Evolutionary conservation across 257 asterid genomes (phyloP), one percentile per base, ranked within the genome.

Genomic region (Fraxinus quadrangulata): DNA sequence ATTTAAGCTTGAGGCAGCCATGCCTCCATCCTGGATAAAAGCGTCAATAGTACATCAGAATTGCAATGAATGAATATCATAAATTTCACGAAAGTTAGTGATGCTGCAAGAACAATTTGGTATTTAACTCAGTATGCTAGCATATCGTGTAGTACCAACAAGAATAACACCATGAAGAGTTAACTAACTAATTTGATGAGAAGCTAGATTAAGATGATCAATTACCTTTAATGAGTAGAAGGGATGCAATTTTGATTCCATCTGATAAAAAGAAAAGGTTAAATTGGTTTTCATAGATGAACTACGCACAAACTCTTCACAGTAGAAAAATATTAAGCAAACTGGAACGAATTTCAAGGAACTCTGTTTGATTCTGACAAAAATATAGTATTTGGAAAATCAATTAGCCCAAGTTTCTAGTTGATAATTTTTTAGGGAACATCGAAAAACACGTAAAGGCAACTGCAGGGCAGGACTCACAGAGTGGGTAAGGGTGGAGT

Each of bases 221-320:
- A 31, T 83, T 37, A 91, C 96, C 94, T 89, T 81, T 26, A 74
- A 72, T 51, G 89, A 71, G 76, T 85, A 86, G 77, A 88, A 87
- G 70, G 91, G 90, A 65, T 81, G 74, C 83, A 83, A 78, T 74
- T 77, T 83, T 72, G 86, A 81, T 33, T 90, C 99, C 87, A 87
- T 84, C 98, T 93, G 96, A 81, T 67, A 84, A 73, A 40, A 80
- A 70, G 59, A 74, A 81, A 72, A 80, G 40, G n/a, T 45, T 7
- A 78, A 69, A 80, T 72, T 66, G 65, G 72, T 40, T 81, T 40
- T 40, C 47, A 77, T 37, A 34, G 36, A 61, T 49, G 75, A 56
- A 59, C 67, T 72, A 59, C 10, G 69, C 72, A 49, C 19, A 73
- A 75, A 73, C 72, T 79, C 66, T 37, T 68, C 14, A 56, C 56